Conservation (phyloP, 345 rosid genomes). For the Brassica nigra region DNA sequence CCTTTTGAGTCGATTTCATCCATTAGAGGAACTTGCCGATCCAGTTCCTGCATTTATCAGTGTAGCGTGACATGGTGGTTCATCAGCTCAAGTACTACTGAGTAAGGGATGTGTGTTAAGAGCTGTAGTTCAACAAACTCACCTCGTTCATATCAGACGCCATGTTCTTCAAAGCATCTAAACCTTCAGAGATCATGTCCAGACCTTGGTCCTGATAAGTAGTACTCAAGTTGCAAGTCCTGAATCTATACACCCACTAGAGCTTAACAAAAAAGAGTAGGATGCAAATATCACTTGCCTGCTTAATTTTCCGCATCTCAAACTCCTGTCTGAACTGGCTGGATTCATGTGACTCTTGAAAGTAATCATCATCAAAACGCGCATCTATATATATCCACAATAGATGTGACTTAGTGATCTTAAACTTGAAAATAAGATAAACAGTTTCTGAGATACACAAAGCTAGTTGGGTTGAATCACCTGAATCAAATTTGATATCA, state of each 20-base stretch:
- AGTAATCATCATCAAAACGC: slow-evolving; percentile 79
- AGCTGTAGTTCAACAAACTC: background rate
- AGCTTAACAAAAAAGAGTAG: background rate
- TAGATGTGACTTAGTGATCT: slow-evolving; percentile 26
- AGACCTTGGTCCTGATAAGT: slow-evolving; percentile 85
- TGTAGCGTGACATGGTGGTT: slow-evolving; percentile 11
- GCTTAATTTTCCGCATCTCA: slow-evolving; percentile 89
- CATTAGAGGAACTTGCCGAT: slow-evolving; percentile 95
- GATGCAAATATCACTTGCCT: slow-evolving; percentile 51
- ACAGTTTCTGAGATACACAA: slow-evolving; percentile 9
- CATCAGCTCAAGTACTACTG: slow-evolving; percentile 17
- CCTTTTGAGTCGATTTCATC: slow-evolving; percentile 98
- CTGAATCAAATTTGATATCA: slow-evolving; percentile 90
- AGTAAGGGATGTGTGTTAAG: slow-evolving; percentile 15
- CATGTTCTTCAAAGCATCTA: slow-evolving; percentile 94
- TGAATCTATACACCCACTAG: background rate
- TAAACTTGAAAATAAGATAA: background rate
- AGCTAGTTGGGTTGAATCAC: slow-evolving; percentile 43
- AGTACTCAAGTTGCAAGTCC: too few relatives aligned
- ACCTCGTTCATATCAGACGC: slow-evolving; percentile 98
- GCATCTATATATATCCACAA: slow-evolving; percentile 55
- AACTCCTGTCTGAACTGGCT: slow-evolving; percentile 85
- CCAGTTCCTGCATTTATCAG: slow-evolving; percentile 72
- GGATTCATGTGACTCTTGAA: slow-evolving; percentile 75
- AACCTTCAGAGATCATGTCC: slow-evolving; percentile 90